phyloP scores from a whole-genome alignment of 129 eudicot species.

The Glebionis coronaria region DNA sequence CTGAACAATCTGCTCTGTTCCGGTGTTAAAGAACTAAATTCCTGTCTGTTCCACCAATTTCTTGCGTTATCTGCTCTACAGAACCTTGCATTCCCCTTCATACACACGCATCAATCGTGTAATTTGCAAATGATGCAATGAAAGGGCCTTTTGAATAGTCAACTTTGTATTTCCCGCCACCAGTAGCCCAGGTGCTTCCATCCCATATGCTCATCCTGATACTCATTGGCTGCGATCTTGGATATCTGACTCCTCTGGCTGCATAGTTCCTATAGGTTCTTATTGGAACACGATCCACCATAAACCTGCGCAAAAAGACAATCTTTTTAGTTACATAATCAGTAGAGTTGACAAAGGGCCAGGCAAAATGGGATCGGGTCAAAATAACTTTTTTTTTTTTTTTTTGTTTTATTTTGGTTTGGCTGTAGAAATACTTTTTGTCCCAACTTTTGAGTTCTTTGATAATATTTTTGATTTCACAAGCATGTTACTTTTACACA shows the following conservation, averaged over 20 bases:
- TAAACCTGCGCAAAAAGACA: constrained; percentile 43
- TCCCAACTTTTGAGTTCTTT: background rate
- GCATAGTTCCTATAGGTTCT: constrained; percentile 82
- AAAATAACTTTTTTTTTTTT: background rate
- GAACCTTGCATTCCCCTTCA: constrained; percentile 71
- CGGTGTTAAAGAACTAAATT: constrained; percentile 52
- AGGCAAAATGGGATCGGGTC: background rate
- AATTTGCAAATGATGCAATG: constrained; percentile 54
- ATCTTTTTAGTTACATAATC: background rate
- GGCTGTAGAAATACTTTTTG: background rate
- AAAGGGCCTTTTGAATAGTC: constrained; percentile 80
- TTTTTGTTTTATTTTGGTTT: background rate
- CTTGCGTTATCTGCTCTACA: constrained; percentile 50
- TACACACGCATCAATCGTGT: constrained; percentile 66
- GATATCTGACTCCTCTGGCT: constrained; percentile 68
- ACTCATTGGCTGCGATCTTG: constrained; percentile 83
- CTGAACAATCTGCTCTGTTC: constrained; percentile 66
- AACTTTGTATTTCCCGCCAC: constrained; percentile 70
- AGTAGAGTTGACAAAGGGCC: background rate
- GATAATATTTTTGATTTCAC: too few species aligned
- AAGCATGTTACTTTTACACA: background rate
- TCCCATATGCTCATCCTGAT: constrained; percentile 66
- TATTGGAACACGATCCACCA: constrained; percentile 85
- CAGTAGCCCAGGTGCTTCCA: constrained; percentile 78
- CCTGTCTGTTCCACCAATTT: constrained; percentile 81